Evolutionary conservation across 2,329 filamentous ascomycete genomes (phyloP).

Genomic region (Alternaria triticina): DNA sequence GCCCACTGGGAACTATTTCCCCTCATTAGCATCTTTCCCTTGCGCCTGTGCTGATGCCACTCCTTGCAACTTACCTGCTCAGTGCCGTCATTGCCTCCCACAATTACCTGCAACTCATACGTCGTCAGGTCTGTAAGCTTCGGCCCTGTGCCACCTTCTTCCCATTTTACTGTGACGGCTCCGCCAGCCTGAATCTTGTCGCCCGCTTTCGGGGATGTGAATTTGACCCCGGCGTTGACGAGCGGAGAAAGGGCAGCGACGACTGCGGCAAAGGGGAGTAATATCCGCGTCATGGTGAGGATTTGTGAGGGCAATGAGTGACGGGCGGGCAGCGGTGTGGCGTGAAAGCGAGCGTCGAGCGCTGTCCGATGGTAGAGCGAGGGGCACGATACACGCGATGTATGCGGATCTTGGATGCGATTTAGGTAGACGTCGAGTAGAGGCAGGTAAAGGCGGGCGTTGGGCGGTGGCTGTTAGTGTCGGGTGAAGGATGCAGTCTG

Average conservation of each 20-base stretch:
- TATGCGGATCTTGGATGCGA: not conserved
- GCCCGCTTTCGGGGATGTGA: constrained; percentile 61
- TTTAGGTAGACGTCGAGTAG: not conserved
- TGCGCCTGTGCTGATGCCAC: not conserved
- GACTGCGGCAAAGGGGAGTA: constrained; percentile 37
- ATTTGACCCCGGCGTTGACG: constrained; percentile 60
- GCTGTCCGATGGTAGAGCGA: not conserved
- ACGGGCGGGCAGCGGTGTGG: constrained; percentile 5
- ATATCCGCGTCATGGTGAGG: constrained; percentile 37
- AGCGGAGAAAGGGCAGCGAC: constrained; percentile 50
- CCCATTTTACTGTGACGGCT: constrained; percentile 62
- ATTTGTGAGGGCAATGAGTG: constrained; percentile 24
- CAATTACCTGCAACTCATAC: constrained; percentile 66
- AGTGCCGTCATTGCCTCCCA: constrained; percentile 62
- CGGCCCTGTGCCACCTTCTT: constrained; percentile 60
- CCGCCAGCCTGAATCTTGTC: constrained; percentile 57
- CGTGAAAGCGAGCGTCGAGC: not conserved
- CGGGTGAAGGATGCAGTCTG: constrained; percentile 16
- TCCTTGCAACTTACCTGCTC: constrained; percentile 52
- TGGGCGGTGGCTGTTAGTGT: constrained; percentile 4
- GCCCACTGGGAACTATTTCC: constrained; percentile 9
- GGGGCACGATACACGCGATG: not conserved
- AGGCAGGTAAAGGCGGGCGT: constrained; percentile 1
- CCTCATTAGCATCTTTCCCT: constrained; percentile 3
- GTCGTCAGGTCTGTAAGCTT: constrained; percentile 57